Conservation (phyloP, 140 eudicot species). For the Stevia rebaudiana region DNA sequence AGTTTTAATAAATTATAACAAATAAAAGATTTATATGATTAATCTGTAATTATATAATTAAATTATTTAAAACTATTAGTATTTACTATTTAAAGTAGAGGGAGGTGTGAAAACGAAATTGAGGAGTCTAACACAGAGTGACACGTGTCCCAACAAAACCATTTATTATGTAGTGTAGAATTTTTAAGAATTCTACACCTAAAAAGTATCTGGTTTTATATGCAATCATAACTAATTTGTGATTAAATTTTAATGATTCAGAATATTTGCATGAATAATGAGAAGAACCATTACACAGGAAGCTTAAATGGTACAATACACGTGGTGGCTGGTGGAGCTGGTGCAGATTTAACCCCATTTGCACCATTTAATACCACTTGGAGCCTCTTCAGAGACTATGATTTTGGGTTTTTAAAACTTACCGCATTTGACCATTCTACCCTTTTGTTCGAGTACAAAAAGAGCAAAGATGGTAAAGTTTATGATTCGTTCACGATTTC, state of each 20-base stretch:
- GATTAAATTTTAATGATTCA: constrained; percentile 10
- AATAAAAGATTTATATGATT: no score
- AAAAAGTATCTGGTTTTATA: background rate
- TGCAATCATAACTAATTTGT: background rate
- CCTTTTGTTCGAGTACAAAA: constrained; percentile 53
- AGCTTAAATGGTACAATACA: constrained; percentile 53
- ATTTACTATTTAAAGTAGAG: no score
- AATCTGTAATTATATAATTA: no score
- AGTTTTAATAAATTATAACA: no score
- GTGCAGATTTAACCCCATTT: constrained; percentile 43
- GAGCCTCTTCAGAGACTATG: constrained; percentile 47
- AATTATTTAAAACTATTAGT: no score
- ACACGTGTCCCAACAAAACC: no score
- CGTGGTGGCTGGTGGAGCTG: constrained; percentile 64
- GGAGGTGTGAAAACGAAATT: no score
- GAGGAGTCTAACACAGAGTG: no score
- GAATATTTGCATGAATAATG: constrained; percentile 46
- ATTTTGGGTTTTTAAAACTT: constrained; percentile 44
- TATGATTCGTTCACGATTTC: constrained; percentile 57
- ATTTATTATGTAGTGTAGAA: no score
- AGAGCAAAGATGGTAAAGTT: constrained; percentile 61
- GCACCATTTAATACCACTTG: constrained; percentile 32
- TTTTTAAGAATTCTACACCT: background rate
- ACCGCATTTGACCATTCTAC: constrained; percentile 50
- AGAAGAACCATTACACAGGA: constrained; percentile 37